Percentiles rank a stretch among this genome's conserved stretches.
phyloP scores from a whole-genome alignment of 495 filamentous ascomycete species.

The Penicillium canescens region DNA sequence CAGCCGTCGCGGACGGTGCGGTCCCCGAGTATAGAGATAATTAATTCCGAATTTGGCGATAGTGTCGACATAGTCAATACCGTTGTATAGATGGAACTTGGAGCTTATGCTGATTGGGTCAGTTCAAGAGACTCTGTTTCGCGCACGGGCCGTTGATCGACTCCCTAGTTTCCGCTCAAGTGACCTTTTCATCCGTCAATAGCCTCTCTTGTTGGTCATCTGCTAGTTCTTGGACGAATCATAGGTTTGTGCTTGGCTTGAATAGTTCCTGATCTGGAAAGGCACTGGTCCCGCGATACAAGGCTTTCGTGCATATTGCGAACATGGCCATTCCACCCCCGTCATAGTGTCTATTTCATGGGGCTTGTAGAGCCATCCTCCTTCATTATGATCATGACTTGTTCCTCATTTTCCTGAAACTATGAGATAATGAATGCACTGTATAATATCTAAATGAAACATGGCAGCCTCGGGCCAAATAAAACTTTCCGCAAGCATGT shows the following conservation, averaged over 20 bases:
- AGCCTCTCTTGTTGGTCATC: slow-evolving; percentile 28
- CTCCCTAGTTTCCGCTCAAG: slow-evolving; percentile 35
- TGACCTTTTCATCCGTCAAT: slow-evolving; percentile 22
- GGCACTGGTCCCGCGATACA: slow-evolving; percentile 9
- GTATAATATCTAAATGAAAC: background rate
- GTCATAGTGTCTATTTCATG: background rate
- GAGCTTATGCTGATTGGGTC: slow-evolving; percentile 3
- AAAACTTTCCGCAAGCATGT: slow-evolving; percentile 2
- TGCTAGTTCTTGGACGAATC: slow-evolving; percentile 15
- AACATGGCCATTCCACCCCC: slow-evolving; percentile 17
- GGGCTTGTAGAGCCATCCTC: background rate
- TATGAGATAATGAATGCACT: background rate
- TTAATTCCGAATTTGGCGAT: background rate
- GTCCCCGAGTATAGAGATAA: slow-evolving; percentile 3
- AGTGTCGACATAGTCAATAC: background rate
- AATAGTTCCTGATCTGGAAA: background rate
- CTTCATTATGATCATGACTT: no score
- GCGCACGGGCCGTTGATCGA: slow-evolving; percentile 42
- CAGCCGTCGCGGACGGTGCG: slow-evolving; percentile 11
- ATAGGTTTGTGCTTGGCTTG: background rate
- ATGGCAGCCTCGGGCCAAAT: background rate
- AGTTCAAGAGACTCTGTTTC: background rate
- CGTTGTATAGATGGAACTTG: slow-evolving; percentile 17
- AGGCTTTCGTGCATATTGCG: slow-evolving; percentile 22
- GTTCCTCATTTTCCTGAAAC: no score